These are phyloP conservation scores for Centella asiatica DNA, from an alignment of 129 eudicot genomes.

Conservation along the genomic window DNA sequence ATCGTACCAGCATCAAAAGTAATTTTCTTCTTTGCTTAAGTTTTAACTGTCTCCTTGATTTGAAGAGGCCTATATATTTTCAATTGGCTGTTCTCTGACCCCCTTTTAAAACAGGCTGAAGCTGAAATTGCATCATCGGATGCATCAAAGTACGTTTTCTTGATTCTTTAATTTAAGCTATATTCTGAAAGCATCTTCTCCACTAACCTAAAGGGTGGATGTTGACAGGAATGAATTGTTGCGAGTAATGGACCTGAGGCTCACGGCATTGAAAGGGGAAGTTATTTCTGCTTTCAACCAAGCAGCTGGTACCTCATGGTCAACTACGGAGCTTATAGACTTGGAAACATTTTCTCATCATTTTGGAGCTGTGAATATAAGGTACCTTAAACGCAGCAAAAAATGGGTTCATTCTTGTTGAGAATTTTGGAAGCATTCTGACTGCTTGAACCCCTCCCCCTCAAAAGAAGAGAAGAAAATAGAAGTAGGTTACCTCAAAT, in stretches of 20 bases:
- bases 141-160: constrained; percentile 64
- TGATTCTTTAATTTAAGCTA: constrained; percentile 5
- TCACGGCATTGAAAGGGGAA: constrained; percentile 59
- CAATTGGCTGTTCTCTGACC: neutral
- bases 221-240: constrained; percentile 74
- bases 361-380: constrained; percentile 52
- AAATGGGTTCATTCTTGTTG: neutral
- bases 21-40: neutral
- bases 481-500: constrained; percentile 1
- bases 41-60: no score
- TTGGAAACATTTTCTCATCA: constrained; percentile 51
- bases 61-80: neutral
- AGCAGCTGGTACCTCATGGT: constrained; percentile 45
- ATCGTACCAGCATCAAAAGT: constrained; percentile 4
- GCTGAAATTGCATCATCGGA: constrained; percentile 41
- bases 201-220: constrained; percentile 19
- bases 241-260: constrained; percentile 83
- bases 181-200: constrained; percentile 10
- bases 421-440: neutral
- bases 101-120: constrained; percentile 44
- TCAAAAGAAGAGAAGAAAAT: neutral
- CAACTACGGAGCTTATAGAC: constrained; percentile 40
- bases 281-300: constrained; percentile 41
- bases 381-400: constrained; percentile 25
- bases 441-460: neutral